Percentiles rank a stretch among this genome's conserved stretches.
Evolutionary conservation across 352 stramenopile genomes (phyloP).

Genomic region (Phytopythium helicoides): DNA sequence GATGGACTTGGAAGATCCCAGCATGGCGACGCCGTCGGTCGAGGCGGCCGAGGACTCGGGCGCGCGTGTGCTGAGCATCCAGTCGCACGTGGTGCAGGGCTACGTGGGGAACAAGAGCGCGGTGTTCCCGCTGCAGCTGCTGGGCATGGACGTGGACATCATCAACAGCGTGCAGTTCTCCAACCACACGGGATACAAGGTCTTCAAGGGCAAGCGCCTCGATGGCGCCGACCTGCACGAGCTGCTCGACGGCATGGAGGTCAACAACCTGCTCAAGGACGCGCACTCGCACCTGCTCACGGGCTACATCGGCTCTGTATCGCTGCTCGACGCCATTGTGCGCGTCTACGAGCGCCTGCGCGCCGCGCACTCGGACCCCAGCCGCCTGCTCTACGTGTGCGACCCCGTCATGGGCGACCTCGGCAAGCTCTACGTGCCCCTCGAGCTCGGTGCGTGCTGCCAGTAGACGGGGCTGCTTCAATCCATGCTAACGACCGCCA

Average conservation of each 20-base stretch:
- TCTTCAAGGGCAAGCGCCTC: constrained; percentile 72
- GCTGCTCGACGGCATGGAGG: constrained; percentile 74
- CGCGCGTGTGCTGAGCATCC: constrained; percentile 81
- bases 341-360: constrained; percentile 57
- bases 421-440: constrained; percentile 76
- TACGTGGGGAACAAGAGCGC: constrained; percentile 89
- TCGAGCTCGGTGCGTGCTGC: constrained; percentile 59
- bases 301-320: constrained; percentile 73
- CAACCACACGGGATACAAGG: constrained; percentile 83
- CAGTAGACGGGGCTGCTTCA: background rate
- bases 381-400: constrained; percentile 72
- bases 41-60: constrained; percentile 27
- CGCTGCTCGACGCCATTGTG: constrained; percentile 70
- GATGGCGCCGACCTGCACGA: constrained; percentile 73
- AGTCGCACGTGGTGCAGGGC: constrained; percentile 86
- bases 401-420: constrained; percentile 84
- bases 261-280: constrained; percentile 62
- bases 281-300: constrained; percentile 81
- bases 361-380: constrained; percentile 44
- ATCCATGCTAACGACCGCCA: constrained; percentile 11
- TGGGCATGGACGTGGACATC: constrained; percentile 84
- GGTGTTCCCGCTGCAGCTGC: constrained; percentile 80
- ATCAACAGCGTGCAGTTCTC: constrained; percentile 90
- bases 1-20: no score
- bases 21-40: constrained; percentile 4